Evolutionary conservation across 257 asterid species (phyloP), one percentile per base, ranked within the genome.

Genomic region (Scutellaria baicalensis): DNA sequence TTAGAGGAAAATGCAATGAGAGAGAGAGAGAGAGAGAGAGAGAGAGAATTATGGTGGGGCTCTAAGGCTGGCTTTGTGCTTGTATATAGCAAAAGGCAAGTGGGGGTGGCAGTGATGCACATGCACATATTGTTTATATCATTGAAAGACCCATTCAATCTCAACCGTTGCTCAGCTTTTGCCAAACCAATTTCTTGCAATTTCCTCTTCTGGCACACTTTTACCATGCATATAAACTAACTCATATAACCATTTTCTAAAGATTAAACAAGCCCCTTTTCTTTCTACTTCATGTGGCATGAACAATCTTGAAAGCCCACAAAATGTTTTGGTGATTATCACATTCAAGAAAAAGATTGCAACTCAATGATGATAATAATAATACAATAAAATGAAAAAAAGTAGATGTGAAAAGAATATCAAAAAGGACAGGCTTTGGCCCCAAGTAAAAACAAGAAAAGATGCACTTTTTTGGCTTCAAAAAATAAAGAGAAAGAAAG

Each of bases 101-200:
- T 76, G 79, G 79, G 78, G 75, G 35, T 63, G 73, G 61, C 59
- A 64, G 69, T 55, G 73, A 78, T 48, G 76, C 76, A 69, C 68
- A 79, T 39, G 69, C 38, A 56, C 45, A 74, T 35, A 59, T 74
- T 65, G 72, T 65, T 45, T 79, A 66, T 66, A 47, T 79, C 75
- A 79, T 60, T 59, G 49, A 70, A 52, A 56, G 42, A 68, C 51
- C 44, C 50, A 47, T 74, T 64, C 74, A 68, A 54, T 45, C 63
- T 72, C 45, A 69, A 61, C 66, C 17, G 49, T 56, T 38, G 51
- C 55, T 51, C 60, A 44, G 71, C 64, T 72, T 78, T 50, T 58
- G 51, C 27, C 59, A 70, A 74, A 81, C 74, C 76, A 70, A 67
- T 39, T 66, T 51, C 69, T 48, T 66, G 49, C 69, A 59, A 68